phyloP scores from a whole-genome alignment of 2,329 filamentous ascomycete genomes.

The Exophiala spinifera region DNA sequence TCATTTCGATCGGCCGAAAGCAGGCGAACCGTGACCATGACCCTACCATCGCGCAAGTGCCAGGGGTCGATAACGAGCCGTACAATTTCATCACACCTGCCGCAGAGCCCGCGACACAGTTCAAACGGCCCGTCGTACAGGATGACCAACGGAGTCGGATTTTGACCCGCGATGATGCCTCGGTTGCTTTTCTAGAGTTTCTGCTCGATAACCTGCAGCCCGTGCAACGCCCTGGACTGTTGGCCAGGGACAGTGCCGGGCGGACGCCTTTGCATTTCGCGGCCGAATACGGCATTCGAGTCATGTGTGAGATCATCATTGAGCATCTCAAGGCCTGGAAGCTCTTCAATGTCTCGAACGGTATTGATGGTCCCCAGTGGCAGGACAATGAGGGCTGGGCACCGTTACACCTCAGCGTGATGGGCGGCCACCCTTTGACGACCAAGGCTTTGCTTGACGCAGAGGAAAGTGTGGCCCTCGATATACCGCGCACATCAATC shows the following conservation, averaged over 20 bases:
- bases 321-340: constrained; percentile 85
- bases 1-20: constrained; percentile 85
- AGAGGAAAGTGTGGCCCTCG: constrained; percentile 67
- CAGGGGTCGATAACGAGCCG: constrained; percentile 52
- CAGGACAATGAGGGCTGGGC: constrained; percentile 90
- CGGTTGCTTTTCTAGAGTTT: constrained; percentile 64
- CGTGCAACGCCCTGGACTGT: constrained; percentile 65
- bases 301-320: constrained; percentile 85
- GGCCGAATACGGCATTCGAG: constrained; percentile 88
- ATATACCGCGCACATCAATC: constrained; percentile 56
- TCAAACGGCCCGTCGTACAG: constrained; percentile 60
- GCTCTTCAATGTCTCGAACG: constrained; percentile 77
- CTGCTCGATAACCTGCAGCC: constrained; percentile 66
- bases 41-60: constrained; percentile 51
- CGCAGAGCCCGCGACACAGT: constrained; percentile 61
- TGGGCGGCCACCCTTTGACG: constrained; percentile 83
- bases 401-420: constrained; percentile 86
- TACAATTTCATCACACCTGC: constrained; percentile 78
- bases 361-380: constrained; percentile 84
- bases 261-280: constrained; percentile 88
- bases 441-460: constrained; percentile 76
- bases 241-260: constrained; percentile 71
- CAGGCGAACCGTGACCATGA: constrained; percentile 55
- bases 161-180: constrained; percentile 67
- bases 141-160: constrained; percentile 62